These are phyloP conservation scores for Sphagnum tenellum DNA, from an alignment of 225 moss, liverwort and hornwort species.

Conservation along the genomic window DNA sequence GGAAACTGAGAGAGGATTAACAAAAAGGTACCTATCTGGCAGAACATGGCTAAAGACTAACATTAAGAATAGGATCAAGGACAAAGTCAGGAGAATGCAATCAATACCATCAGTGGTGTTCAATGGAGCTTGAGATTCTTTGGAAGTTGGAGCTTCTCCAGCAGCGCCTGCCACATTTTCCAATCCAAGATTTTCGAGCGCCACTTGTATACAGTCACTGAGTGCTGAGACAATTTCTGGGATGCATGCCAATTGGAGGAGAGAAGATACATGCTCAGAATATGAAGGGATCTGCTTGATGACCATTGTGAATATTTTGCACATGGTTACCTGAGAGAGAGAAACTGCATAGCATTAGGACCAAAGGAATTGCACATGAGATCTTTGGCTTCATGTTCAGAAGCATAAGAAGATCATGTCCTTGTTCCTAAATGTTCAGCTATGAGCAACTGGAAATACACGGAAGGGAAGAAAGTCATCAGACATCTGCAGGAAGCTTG, in stretches of 20 bases:
- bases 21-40: too few relatives aligned
- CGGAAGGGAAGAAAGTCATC: too few relatives aligned
- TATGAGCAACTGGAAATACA: too few relatives aligned
- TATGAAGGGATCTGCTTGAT: conserved; percentile 78
- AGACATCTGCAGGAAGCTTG: too few relatives aligned
- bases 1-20: not conserved
- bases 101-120: conserved; percentile 7
- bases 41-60: too few relatives aligned
- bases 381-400: too few relatives aligned
- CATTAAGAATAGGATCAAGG: too few relatives aligned
- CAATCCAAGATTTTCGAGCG: conserved; percentile 45
- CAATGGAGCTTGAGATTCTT: conserved; percentile 8
- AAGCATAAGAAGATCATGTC: too few relatives aligned
- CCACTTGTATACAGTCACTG: conserved; percentile 55
- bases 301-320: conserved; percentile 61
- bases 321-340: conserved; percentile 64
- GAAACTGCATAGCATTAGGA: conserved; percentile 4
- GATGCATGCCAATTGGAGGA: conserved; percentile 62
- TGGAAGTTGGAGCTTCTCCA: not conserved
- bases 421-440: too few relatives aligned
- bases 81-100: conserved; percentile 3
- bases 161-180: conserved; percentile 19
- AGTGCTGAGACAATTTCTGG: conserved; percentile 51
- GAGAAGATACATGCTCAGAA: conserved; percentile 41
- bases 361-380: not conserved